These are phyloP conservation scores for Globisporangium alternatum DNA, from an alignment of 352 stramenopile species.

Conservation along the genomic window DNA sequence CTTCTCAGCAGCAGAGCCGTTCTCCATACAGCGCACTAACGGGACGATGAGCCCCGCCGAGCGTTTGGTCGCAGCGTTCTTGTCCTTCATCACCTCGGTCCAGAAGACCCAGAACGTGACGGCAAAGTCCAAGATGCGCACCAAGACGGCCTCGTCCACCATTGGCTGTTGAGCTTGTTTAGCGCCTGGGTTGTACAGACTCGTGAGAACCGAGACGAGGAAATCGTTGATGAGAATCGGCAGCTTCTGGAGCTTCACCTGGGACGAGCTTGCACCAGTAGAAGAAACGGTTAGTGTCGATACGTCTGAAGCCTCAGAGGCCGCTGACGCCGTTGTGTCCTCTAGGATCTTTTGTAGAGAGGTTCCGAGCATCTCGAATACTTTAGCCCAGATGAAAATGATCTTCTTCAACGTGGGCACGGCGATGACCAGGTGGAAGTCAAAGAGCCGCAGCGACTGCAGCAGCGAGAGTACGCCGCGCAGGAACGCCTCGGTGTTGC, in stretches of 20 bases:
- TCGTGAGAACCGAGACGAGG: conserved; percentile 44
- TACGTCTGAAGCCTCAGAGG: conserved; percentile 17
- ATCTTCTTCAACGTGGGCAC: conserved; percentile 73
- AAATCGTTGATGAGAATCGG: conserved; percentile 75
- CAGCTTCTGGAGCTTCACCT: conserved; percentile 57
- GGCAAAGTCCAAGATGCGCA: conserved; percentile 72
- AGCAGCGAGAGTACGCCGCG: conserved; percentile 66
- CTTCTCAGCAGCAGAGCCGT: conserved; percentile 44
- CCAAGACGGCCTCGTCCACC: conserved; percentile 48
- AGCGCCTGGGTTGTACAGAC: conserved; percentile 36
- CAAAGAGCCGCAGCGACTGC: conserved; percentile 60
- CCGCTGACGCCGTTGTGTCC: background rate
- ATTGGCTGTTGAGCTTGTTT: background rate
- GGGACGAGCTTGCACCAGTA: conserved; percentile 18
- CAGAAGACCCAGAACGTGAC: conserved; percentile 77
- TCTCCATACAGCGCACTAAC: conserved; percentile 57
- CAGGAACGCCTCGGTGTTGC: conserved; percentile 73
- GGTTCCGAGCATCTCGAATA: conserved; percentile 58
- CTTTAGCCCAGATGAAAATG: conserved; percentile 68
- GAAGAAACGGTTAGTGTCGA: conserved; percentile 7
- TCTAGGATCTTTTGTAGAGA: conserved; percentile 29
- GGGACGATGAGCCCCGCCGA: conserved; percentile 47
- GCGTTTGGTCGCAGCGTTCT: conserved; percentile 46
- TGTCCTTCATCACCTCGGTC: conserved; percentile 45
- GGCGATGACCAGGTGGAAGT: conserved; percentile 48